phyloP scores from a whole-genome alignment of 148 eudicot species.

The Amaranthus palmeri region DNA sequence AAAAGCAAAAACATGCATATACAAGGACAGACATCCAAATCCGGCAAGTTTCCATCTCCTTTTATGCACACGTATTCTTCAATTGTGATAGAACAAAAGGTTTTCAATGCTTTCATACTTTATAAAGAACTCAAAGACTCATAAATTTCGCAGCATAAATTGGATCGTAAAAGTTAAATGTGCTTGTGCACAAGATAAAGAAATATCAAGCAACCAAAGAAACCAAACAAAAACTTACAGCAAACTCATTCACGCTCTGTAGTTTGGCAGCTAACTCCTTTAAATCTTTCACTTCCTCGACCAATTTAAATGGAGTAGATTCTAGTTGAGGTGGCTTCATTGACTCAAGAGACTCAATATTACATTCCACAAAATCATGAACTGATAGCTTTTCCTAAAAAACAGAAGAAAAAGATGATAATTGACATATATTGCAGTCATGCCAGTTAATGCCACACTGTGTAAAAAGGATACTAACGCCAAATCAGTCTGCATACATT shows the following conservation, averaged over 20 bases:
- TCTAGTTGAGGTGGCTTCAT: slow-evolving; percentile 54
- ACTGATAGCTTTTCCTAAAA: slow-evolving; percentile 61
- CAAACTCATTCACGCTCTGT: slow-evolving; percentile 65
- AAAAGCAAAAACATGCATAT: no score
- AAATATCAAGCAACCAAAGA: no score
- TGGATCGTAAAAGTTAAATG: not conserved
- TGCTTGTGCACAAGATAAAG: no score
- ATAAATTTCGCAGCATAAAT: not conserved
- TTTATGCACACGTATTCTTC: not conserved
- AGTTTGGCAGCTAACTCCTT: slow-evolving; percentile 78
- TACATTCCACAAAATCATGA: slow-evolving; percentile 63
- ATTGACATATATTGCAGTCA: not conserved
- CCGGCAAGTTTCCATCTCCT: not conserved
- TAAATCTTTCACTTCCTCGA: slow-evolving; percentile 71
- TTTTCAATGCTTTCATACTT: not conserved
- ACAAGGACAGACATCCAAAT: no score
- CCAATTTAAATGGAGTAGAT: slow-evolving; percentile 68
- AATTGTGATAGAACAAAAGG: not conserved
- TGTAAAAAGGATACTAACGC: not conserved
- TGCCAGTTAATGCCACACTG: not conserved
- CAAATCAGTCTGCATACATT: not conserved
- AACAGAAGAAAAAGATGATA: not conserved
- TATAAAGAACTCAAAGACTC: not conserved
- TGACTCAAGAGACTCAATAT: slow-evolving; percentile 39
- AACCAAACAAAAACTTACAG: slow-evolving; percentile 42